Evolutionary conservation across 73 alveolate genomes (phyloP).

Genomic region (Paramecium sexaurelia): DNA sequence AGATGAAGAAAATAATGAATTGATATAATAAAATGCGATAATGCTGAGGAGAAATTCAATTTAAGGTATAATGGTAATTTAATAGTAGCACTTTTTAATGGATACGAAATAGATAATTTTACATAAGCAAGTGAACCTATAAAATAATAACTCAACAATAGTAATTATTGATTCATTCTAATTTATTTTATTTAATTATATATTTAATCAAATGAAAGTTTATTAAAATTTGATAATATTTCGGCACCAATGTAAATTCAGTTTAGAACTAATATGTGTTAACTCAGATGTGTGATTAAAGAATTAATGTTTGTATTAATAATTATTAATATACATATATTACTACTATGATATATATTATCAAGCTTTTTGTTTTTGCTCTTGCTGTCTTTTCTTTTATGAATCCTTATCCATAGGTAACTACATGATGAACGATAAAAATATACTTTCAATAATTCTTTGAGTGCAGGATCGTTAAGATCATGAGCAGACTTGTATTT

Average conservation of each 20-base stretch:
- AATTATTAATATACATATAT: not conserved
- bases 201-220: not conserved
- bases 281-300: not conserved
- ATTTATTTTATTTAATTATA: not conserved
- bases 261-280: no score
- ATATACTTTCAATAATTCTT: not conserved
- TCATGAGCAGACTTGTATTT: slow-evolving; percentile 54
- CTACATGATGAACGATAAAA: not conserved
- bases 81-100: not conserved
- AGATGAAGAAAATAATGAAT: slow-evolving; percentile 64
- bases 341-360: slow-evolving; percentile 22
- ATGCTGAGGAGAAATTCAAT: slow-evolving; percentile 68
- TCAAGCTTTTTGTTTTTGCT: slow-evolving; percentile 29
- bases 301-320: not conserved
- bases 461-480: slow-evolving; percentile 43
- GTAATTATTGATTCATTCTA: slow-evolving; percentile 11
- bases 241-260: no score
- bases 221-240: no score
- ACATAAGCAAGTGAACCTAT: not conserved
- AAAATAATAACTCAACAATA: slow-evolving; percentile 1
- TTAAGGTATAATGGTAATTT: not conserved
- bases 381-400: slow-evolving; percentile 5
- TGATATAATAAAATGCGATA: slow-evolving; percentile 9
- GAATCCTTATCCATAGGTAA: slow-evolving; percentile 45
- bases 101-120: slow-evolving; percentile 40